These are phyloP conservation scores for Xylaria sp. DNA, from an alignment of 2,329 filamentous ascomycete species.

Conservation along the genomic window DNA sequence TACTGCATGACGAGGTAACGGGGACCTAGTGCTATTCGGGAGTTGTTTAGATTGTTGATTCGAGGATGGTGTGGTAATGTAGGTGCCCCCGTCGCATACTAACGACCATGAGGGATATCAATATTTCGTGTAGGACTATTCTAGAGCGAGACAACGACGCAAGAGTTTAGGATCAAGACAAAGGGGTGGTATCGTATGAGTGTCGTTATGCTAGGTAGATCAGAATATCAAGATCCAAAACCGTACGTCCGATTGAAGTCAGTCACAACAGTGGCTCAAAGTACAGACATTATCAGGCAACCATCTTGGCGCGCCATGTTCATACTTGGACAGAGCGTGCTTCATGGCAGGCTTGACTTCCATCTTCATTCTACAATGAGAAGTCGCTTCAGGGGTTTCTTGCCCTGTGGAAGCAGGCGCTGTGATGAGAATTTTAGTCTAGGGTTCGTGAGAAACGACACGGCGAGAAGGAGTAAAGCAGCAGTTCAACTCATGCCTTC, in stretches of 20 bases:
- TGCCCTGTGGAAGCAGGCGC: neutral
- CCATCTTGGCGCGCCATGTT: neutral
- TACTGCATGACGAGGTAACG: slow-evolving; percentile 8
- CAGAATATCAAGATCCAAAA: neutral
- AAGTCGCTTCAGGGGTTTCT: neutral
- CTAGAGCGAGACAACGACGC: slow-evolving; percentile 2
- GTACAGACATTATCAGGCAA: neutral
- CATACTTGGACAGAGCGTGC: neutral
- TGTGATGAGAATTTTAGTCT: neutral
- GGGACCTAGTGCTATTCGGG: neutral
- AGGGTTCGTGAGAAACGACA: neutral
- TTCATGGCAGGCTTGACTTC: slow-evolving; percentile 2
- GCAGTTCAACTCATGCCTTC: neutral
- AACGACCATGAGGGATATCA: slow-evolving; percentile 1
- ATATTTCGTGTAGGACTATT: slow-evolving; percentile 13
- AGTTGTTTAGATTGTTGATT: no score
- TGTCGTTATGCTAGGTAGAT: neutral
- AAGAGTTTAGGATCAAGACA: slow-evolving; percentile 5
- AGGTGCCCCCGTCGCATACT: slow-evolving; percentile 1
- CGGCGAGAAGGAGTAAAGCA: neutral
- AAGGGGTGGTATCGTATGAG: neutral
- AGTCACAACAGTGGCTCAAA: neutral
- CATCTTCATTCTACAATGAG: neutral
- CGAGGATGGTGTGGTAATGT: neutral
- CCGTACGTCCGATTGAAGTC: neutral